Evolutionary conservation across 257 asterid species (phyloP), one percentile per base, ranked within the genome.

Genomic region (Oldenlandia corymbosa): DNA sequence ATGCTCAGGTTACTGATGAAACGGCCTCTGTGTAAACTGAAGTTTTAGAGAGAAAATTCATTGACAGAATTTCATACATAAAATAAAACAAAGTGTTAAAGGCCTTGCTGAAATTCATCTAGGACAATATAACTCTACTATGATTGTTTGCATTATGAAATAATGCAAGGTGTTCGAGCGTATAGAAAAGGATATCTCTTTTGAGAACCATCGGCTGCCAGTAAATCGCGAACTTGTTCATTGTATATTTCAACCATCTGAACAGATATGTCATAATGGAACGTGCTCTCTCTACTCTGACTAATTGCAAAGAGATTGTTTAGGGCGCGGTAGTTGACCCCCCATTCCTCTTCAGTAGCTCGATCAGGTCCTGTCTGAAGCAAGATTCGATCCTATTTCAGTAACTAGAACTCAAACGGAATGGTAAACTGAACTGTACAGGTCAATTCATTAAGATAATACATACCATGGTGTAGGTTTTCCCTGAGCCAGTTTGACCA

Each of bases 401-500:
- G 64, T 50, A 73, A 36, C 62, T 12, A 17, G 24, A 41, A 73
- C 21, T 7, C 56, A 41, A 31, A 53, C 50, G 31, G 32, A 30
- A 14, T 2, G 53, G 56, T 58, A 10, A 2, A 10, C 36, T 48
- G 32, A 62, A 56, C 30, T 58, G 51, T n/a, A 27, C 30, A 47
- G 20, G 55, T 37, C 18, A 27, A 27, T 43, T 30, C 43, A 5
- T 21, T 13, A 39, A 32, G 45, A 13, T 9, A 10, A 9, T 32
- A 58, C 75, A 26, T 83, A 93, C 99, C 99, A 93, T 93, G 0
- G 99, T 93, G 59, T 90, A 85, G 48, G 97, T 90, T 73, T 93
- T 93, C 24, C 99, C 99, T 0, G 99, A 93, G 70, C 99, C 99
- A 63, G 97, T 93, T 73, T 93, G 99, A 27, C 99, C 99, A 50